A percentile compares a stretch with the other conserved stretches of the same genome.
These are phyloP conservation scores for Dendrothele bispora DNA, from an alignment of 768 basidiomycete genomes.

Conservation along the genomic window DNA sequence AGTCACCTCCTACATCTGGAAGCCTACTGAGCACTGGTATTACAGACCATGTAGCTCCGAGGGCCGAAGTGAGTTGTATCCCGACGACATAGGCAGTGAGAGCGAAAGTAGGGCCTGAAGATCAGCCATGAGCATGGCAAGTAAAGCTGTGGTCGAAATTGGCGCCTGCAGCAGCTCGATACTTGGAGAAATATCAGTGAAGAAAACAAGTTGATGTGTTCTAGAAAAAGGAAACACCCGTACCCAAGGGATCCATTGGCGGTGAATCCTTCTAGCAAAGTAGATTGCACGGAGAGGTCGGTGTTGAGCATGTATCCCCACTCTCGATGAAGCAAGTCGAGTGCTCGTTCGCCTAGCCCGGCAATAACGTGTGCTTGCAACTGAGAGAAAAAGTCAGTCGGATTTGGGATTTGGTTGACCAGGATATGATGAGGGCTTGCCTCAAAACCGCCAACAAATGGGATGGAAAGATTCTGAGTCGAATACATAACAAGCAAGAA, in stretches of 20 bases:
- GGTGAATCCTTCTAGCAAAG: slow-evolving; percentile 41
- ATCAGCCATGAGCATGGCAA: slow-evolving; percentile 50
- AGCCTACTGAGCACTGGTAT: slow-evolving; percentile 44
- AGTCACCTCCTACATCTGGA: slow-evolving; percentile 40
- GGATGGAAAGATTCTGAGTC: slow-evolving; percentile 45
- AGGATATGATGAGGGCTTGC: slow-evolving; percentile 24
- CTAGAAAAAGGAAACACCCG: too few relatives aligned
- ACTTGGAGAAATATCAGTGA: slow-evolving; percentile 21
- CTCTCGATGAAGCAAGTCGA: slow-evolving; percentile 44
- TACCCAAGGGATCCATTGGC: slow-evolving; percentile 8
- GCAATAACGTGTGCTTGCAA: slow-evolving; percentile 50
- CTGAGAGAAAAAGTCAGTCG: slow-evolving; percentile 18
- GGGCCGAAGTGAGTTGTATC: slow-evolving; percentile 38
- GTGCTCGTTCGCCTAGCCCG: slow-evolving; percentile 42
- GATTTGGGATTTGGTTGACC: not conserved
- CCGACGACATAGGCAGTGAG: slow-evolving; percentile 49
- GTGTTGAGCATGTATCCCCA: slow-evolving; percentile 55
- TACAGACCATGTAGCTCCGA: slow-evolving; percentile 42
- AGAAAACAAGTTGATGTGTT: not conserved
- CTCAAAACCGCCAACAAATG: slow-evolving; percentile 52
- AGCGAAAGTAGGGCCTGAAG: slow-evolving; percentile 48
- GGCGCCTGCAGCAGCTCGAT: slow-evolving; percentile 45
- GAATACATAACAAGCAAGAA: too few relatives aligned
- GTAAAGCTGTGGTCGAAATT: slow-evolving; percentile 46
- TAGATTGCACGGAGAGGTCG: slow-evolving; percentile 38